phyloP scores from a whole-genome alignment of 441 rosid genomes.

The Aleurites moluccanus region DNA sequence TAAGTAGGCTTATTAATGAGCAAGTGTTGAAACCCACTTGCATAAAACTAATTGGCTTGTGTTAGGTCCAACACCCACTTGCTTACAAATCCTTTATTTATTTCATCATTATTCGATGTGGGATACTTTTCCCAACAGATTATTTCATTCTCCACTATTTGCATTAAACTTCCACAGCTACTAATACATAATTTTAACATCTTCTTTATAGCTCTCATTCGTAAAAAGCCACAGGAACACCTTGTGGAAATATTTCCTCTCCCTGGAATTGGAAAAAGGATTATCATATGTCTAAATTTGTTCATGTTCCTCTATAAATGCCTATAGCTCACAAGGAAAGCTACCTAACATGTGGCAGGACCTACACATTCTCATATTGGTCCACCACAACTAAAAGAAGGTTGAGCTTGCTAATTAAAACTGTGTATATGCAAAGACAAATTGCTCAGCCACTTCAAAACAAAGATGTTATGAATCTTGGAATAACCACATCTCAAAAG shows the following conservation, averaged over 20 bases:
- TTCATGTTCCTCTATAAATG: not conserved
- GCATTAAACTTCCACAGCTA: not conserved
- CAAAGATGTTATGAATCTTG: too few relatives aligned
- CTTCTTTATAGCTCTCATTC: too few relatives aligned
- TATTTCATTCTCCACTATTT: not conserved
- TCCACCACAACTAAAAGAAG: not conserved
- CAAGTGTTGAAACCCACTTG: too few relatives aligned
- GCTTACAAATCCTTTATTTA: too few relatives aligned
- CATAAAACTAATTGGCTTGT: too few relatives aligned
- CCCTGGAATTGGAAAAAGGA: not conserved
- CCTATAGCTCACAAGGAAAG: not conserved
- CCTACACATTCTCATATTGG: not conserved
- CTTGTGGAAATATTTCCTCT: not conserved
- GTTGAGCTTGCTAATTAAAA: not conserved
- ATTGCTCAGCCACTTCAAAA: not conserved
- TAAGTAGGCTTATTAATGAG: too few relatives aligned
- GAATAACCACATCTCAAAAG: too few relatives aligned
- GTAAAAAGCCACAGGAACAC: not conserved
- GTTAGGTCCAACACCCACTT: too few relatives aligned
- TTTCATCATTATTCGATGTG: too few relatives aligned
- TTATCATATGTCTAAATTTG: not conserved
- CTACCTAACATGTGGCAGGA: not conserved
- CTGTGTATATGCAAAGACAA: not conserved
- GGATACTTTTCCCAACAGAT: too few relatives aligned
- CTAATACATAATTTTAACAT: not conserved